Percentiles rank a stretch among this genome's conserved stretches.
Conservation (phyloP, 306 rosid species). For the Medicago arabica region DNA sequence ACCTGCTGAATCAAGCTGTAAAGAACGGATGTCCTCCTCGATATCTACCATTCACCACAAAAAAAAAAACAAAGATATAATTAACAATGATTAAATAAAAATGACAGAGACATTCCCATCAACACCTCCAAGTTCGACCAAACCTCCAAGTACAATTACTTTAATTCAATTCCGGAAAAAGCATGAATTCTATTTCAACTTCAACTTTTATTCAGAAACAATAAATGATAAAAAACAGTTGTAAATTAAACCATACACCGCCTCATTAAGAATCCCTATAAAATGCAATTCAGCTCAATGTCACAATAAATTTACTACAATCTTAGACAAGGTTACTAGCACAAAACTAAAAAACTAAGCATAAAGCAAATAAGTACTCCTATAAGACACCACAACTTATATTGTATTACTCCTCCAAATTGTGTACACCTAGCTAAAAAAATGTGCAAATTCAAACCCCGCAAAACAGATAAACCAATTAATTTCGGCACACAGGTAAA, state of each 20-base stretch:
- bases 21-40: slow-evolving; percentile 85
- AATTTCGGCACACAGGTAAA: background rate
- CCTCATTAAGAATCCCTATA: slow-evolving; percentile 1
- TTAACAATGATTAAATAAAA: background rate
- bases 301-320: background rate
- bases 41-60: slow-evolving; percentile 60
- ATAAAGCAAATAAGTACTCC: background rate
- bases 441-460: background rate
- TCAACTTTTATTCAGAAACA: slow-evolving; percentile 3
- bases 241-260: background rate
- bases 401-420: background rate
- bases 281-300: background rate
- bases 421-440: background rate
- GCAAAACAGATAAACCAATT: background rate
- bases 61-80: background rate
- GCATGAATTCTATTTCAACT: background rate
- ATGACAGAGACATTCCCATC: slow-evolving; percentile 17
- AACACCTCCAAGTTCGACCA: slow-evolving; percentile 22
- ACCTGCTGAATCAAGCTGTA: slow-evolving; percentile 89
- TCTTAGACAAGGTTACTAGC: background rate
- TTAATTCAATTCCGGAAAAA: slow-evolving; percentile 1
- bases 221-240: background rate
- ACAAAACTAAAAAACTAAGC: background rate
- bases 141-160: slow-evolving; percentile 27
- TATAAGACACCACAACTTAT: background rate